Evolutionary conservation across 2,329 filamentous ascomycete species (phyloP), one percentile per base, ranked within the genome.

Genomic region (Didymella lethalis): DNA sequence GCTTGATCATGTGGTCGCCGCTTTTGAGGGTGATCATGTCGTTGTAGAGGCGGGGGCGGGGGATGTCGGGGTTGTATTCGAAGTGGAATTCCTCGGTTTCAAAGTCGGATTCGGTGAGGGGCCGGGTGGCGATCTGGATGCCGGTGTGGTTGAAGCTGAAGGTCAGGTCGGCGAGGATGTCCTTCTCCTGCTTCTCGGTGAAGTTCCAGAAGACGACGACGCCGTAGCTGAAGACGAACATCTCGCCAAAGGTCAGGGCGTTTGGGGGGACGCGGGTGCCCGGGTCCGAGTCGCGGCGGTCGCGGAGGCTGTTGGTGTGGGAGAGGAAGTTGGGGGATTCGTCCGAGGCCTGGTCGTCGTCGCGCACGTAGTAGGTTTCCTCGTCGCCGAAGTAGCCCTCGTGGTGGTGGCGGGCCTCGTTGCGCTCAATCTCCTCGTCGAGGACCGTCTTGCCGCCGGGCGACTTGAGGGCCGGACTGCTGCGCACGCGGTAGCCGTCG

Each of bases 121-220:
- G 92, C 32, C 92, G 86, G 1, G 88, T 90, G 31, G 93, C 88
- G 7, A 99, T 84, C 11, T 90, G 86, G 20, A 86, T 74, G 48
- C 85, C 83, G 18, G 84, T 85, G 58, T 89, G 86, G 53, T 86
- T 87, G 65, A 88, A 86, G 11, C 91, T 91, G 78, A 99, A 98
- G 0, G 93, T 95, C 53, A 99, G 82, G 77, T 99, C 95, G 38
- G 95, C 95, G 23, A 99, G 85, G 46, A 98, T 92, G 70, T 97
- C 93, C 78, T 97, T 97, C 76, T 99, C 95, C 75, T 99, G 95
- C 64, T 90, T 86, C 76, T 97, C 93, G 11, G 92, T 94, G 69
- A 99, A 97, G 76, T 99, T 99, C 95, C 95, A 99, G 75, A 99
- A 97, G 5, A 99, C 95, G 0, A 95, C 94, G 0, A 99, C 94